Conservation (phyloP, 352 stramenopile species). For the Globisporangium perplexum region DNA sequence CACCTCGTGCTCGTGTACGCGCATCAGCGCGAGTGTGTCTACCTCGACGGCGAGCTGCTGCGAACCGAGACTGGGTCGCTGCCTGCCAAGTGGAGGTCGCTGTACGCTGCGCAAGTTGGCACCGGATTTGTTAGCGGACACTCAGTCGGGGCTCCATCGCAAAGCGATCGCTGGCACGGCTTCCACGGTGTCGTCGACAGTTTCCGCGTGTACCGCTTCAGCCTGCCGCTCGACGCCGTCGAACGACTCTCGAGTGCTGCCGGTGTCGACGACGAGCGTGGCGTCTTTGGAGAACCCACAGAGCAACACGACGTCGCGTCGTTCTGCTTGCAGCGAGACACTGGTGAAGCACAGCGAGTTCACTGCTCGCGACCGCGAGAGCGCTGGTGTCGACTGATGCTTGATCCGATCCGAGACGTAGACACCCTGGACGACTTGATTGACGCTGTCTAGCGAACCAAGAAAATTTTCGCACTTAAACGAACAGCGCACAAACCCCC, state of each 20-base stretch:
- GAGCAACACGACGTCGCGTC: not conserved
- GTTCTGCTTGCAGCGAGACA: not conserved
- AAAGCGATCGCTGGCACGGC: slow-evolving; percentile 17
- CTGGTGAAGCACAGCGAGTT: slow-evolving; percentile 4
- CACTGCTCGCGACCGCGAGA: slow-evolving; percentile 15
- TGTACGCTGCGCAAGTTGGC: slow-evolving; percentile 21
- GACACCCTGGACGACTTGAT: not conserved
- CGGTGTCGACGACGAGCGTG: not conserved
- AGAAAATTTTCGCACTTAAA: too few species aligned
- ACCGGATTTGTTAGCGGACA: slow-evolving; percentile 16
- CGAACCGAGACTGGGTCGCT: not conserved
- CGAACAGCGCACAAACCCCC: too few species aligned
- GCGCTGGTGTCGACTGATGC: slow-evolving; percentile 4
- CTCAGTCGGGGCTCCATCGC: not conserved
- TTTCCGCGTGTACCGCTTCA: slow-evolving; percentile 23
- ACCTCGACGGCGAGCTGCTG: slow-evolving; percentile 19
- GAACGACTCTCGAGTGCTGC: not conserved
- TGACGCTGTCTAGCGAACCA: not conserved
- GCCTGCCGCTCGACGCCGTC: slow-evolving; percentile 8
- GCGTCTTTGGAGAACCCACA: not conserved
- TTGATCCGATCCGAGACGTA: not conserved
- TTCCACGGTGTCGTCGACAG: slow-evolving; percentile 29
- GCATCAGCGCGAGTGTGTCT: slow-evolving; percentile 14
- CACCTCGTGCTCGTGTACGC: slow-evolving; percentile 28
- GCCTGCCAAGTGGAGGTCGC: slow-evolving; percentile 8